phyloP scores from a whole-genome alignment of 2,329 filamentous ascomycete species.

The Ophiostoma sp. region DNA sequence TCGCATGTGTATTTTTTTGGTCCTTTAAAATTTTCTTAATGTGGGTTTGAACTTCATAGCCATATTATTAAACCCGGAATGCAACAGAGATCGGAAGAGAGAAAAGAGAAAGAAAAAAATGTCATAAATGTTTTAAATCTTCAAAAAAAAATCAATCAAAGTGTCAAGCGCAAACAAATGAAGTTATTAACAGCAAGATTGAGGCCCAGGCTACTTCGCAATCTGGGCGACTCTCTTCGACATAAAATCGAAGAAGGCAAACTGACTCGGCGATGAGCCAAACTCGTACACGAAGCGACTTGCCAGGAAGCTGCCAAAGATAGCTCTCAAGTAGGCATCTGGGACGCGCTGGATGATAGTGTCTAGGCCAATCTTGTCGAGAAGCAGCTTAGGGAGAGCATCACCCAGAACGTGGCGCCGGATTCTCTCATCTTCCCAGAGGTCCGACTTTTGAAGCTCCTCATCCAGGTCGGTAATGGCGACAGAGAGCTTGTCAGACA shows the following conservation, averaged over 20 bases:
- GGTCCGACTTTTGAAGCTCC: slow-evolving; percentile 85
- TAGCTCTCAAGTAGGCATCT: slow-evolving; percentile 84
- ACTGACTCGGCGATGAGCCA: slow-evolving; percentile 86
- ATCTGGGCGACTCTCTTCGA: slow-evolving; percentile 17
- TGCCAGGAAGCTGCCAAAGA: slow-evolving; percentile 93
- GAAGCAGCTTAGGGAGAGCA: slow-evolving; percentile 75
- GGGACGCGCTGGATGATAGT: slow-evolving; percentile 83
- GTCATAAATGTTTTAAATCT: neutral
- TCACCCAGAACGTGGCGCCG: slow-evolving; percentile 73
- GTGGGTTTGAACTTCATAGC: neutral
- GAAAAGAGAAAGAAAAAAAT: neutral
- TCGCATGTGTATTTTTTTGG: neutral
- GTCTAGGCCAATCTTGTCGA: slow-evolving; percentile 86
- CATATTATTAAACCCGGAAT: slow-evolving; percentile 40
- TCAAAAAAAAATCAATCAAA: neutral
- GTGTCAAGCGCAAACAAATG: neutral
- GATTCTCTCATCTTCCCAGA: slow-evolving; percentile 80
- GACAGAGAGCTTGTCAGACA: slow-evolving; percentile 83
- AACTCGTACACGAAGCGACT: slow-evolving; percentile 96
- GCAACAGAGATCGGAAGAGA: neutral
- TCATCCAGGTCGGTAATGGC: slow-evolving; percentile 97
- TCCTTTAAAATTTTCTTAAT: neutral
- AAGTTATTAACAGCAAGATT: neutral
- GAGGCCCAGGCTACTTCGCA: neutral
- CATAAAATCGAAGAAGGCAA: slow-evolving; percentile 91